A percentile compares a stretch with the other conserved stretches of the same genome.
Evolutionary conservation across 1,284 basidiomycete genomes (phyloP).

Genomic region (Boletellus deceptivus): DNA sequence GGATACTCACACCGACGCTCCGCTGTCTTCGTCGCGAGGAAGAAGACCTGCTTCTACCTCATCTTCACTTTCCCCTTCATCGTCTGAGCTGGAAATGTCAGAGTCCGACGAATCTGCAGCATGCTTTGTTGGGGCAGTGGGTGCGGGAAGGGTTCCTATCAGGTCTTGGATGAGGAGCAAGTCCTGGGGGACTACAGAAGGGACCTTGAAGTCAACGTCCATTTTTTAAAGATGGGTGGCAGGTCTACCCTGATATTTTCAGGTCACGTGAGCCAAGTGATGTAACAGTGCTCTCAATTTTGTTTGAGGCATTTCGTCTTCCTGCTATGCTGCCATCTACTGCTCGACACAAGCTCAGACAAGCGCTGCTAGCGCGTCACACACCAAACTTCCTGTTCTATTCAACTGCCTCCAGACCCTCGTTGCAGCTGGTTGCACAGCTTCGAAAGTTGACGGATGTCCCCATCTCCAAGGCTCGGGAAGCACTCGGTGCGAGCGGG

Average conservation of each 20-base stretch:
- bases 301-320: not conserved
- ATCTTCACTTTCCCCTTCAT: constrained; percentile 57
- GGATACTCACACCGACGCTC: constrained; percentile 21
- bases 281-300: not conserved
- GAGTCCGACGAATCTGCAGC: constrained; percentile 10
- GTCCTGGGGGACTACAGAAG: constrained; percentile 64
- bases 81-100: constrained; percentile 49
- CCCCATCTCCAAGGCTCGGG: constrained; percentile 84
- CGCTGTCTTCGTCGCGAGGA: constrained; percentile 38
- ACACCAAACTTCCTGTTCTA: constrained; percentile 25
- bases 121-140: constrained; percentile 6
- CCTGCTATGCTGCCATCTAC: constrained; percentile 9
- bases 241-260: constrained; percentile 3
- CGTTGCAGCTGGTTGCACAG: constrained; percentile 80
- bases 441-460: constrained; percentile 81
- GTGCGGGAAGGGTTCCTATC: constrained; percentile 40
- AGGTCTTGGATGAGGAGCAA: constrained; percentile 68
- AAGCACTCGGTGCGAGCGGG: constrained; percentile 76
- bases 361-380: constrained; percentile 1
- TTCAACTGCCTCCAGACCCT: constrained; percentile 45
- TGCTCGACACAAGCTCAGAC: constrained; percentile 18
- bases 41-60: constrained; percentile 65
- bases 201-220: constrained; percentile 51
- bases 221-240: not conserved
- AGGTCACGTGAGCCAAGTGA: constrained; percentile 18